Base-by-base conservation (phyloP, 2,329 filamentous ascomycete species). In the Aureobasidium sp. region DNA sequence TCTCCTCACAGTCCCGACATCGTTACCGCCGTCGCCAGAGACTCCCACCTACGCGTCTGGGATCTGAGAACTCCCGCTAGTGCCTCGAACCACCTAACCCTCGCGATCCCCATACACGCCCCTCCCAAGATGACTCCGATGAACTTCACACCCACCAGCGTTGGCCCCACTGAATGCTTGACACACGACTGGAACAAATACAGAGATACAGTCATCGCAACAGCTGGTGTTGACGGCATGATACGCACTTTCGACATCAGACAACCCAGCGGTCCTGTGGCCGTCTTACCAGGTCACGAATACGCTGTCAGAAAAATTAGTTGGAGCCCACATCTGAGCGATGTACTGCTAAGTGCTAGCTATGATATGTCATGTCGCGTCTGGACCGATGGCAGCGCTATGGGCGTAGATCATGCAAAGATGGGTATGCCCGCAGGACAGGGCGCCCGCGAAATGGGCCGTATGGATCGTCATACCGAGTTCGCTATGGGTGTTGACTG, bases 161-260 rank as follows among this genome's bases (percentile, higher is more conserved):
- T 73, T 1, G 79, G 85, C n/a, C 91, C 91, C 0, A 82, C 85
- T 10, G 94, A 99, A 78, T 85, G 90, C 41, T 82, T 99, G 36
- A 96, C 92, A 0, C 94, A 97, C 75, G 94, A 99, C 75, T 99
- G 94, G 94, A 99, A 99, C 78, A 99, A 99, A 76, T 99, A 99
- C 76, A 84, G 89, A 44, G 85, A 91, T 66, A 88, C 86, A 0
- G 80, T 97, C 30, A 79, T 99, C 60, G 94, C 94, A 0, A 91
- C 91, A 0, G 94, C 85, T 1, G 93, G 94, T 60, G 94, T 97
- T 3, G 94, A 99, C 73, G 84, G 89, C 60, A 78, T 88, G 21
- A 87, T 99, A 64, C 86, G 94, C 51, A 94, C 89, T 0, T 97
- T 97, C 70, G 94, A 99, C 73, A 87, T 97, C 49, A 82, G 94